phyloP scores from a whole-genome alignment of 257 asterid genomes.

The Salvia splendens region DNA sequence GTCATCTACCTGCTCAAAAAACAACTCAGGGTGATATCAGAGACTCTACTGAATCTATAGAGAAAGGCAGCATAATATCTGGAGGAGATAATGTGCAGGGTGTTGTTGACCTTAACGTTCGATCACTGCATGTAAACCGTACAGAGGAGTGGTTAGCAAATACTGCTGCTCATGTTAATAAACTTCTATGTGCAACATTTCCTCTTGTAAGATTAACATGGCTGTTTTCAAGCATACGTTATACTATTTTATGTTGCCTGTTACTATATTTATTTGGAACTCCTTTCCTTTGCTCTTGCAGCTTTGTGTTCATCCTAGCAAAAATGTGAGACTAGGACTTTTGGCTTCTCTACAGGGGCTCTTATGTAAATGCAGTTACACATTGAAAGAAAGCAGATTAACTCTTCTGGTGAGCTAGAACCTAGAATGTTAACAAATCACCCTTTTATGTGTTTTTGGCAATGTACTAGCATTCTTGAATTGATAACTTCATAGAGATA shows the following conservation, averaged over 20 bases:
- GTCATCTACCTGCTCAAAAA: slow-evolving; percentile 57
- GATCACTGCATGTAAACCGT: slow-evolving; percentile 70
- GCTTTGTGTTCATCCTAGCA: slow-evolving; percentile 84
- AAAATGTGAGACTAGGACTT: slow-evolving; percentile 68
- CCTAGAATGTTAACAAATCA: slow-evolving; percentile 26
- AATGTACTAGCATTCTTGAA: not conserved
- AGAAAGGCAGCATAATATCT: slow-evolving; percentile 33
- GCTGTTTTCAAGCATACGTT: slow-evolving; percentile 23
- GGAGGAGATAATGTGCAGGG: slow-evolving; percentile 34
- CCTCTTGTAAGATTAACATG: slow-evolving; percentile 67
- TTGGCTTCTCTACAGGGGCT: slow-evolving; percentile 66
- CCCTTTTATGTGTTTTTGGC: slow-evolving; percentile 26
- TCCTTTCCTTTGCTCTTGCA: slow-evolving; percentile 36
- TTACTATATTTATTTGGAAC: slow-evolving; percentile 13
- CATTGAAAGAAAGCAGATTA: slow-evolving; percentile 77
- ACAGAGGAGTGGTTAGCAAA: slow-evolving; percentile 67
- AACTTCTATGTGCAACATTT: slow-evolving; percentile 76
- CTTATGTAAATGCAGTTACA: slow-evolving; percentile 58
- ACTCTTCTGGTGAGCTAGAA: slow-evolving; percentile 82
- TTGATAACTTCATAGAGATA: not conserved
- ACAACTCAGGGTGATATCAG: slow-evolving; percentile 33
- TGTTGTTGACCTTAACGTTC: slow-evolving; percentile 36
- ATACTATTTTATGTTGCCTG: slow-evolving; percentile 11
- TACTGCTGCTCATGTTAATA: slow-evolving; percentile 70
- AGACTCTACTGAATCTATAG: slow-evolving; percentile 39